Conservation (phyloP, 1,284 basidiomycete genomes). For the Vanrija sp. region DNA sequence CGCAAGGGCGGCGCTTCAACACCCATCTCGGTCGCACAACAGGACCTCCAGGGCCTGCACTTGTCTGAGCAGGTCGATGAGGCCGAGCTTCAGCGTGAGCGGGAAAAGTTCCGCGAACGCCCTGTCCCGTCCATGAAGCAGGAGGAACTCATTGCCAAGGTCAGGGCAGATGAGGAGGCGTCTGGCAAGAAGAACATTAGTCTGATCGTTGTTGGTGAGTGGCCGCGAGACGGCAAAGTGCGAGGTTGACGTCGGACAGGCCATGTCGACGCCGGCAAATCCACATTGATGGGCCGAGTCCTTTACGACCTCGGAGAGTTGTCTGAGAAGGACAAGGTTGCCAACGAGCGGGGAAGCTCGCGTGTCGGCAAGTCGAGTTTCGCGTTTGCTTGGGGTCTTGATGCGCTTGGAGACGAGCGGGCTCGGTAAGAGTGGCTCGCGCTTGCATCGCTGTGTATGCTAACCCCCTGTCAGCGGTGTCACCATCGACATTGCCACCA, state of each 20-base stretch:
- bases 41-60: conserved; percentile 70
- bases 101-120: conserved; percentile 53
- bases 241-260: conserved; percentile 54
- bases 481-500: conserved; percentile 93
- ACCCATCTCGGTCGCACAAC: conserved; percentile 20
- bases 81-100: conserved; percentile 49
- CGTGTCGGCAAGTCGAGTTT: conserved; percentile 92
- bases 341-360: conserved; percentile 85
- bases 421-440: conserved; percentile 59
- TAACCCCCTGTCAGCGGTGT: conserved; percentile 66
- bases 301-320: conserved; percentile 86
- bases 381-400: conserved; percentile 96
- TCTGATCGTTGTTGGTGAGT: conserved; percentile 86
- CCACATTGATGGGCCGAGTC: conserved; percentile 91
- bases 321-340: conserved; percentile 74
- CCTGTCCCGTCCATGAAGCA: conserved; percentile 68
- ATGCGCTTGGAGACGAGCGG: conserved; percentile 87
- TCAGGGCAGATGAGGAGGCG: conserved; percentile 57
- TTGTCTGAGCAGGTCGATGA: conserved; percentile 53
- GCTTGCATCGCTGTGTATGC: conserved; percentile 24
- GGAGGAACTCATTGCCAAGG: conserved; percentile 83
- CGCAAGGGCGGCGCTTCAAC: conserved; percentile 52
- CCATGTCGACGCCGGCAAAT: conserved; percentile 98
- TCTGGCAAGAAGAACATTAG: conserved; percentile 68
- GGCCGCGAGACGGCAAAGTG: no score